These are phyloP conservation scores for Termitomyces sp. DNA, from an alignment of 768 basidiomycete species.

Conservation along the genomic window DNA sequence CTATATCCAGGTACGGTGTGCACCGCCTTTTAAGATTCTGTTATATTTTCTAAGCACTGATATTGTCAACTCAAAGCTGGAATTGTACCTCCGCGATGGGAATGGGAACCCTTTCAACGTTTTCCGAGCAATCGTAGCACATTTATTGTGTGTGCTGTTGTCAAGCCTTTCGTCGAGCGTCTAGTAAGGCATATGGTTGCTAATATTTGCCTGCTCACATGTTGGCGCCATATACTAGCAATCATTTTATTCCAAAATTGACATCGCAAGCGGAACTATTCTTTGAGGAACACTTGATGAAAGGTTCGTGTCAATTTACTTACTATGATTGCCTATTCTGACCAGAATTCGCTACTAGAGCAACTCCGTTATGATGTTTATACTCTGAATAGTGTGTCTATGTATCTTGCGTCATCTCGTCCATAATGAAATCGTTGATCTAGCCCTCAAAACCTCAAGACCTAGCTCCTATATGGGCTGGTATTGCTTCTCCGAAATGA, in stretches of 20 bases:
- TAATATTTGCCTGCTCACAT: background rate
- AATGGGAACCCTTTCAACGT: background rate
- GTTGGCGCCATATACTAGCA: background rate
- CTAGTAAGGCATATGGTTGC: constrained; percentile 4
- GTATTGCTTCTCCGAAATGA: constrained; percentile 6
- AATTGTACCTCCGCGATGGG: constrained; percentile 14
- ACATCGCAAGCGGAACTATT: constrained; percentile 8
- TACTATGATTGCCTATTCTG: background rate
- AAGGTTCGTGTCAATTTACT: constrained; percentile 4
- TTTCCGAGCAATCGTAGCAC: constrained; percentile 4
- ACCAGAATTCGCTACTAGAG: background rate
- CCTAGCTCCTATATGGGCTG: constrained; percentile 3
- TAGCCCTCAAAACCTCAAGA: constrained; percentile 4
- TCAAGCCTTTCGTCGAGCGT: constrained; percentile 7
- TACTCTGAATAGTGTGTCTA: constrained; percentile 11
- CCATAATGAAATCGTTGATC: background rate
- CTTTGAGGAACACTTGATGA: constrained; percentile 15
- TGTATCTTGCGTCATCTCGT: background rate
- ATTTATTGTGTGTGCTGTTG: constrained; percentile 11
- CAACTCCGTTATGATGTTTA: constrained; percentile 16
- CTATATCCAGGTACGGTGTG: constrained; percentile 7
- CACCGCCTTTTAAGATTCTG: background rate
- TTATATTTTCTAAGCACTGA: background rate
- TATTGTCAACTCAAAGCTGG: constrained; percentile 7
- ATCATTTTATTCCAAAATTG: constrained; percentile 9